Conservation (phyloP, 352 stramenopile species). For the Globisporangium radiosum region DNA sequence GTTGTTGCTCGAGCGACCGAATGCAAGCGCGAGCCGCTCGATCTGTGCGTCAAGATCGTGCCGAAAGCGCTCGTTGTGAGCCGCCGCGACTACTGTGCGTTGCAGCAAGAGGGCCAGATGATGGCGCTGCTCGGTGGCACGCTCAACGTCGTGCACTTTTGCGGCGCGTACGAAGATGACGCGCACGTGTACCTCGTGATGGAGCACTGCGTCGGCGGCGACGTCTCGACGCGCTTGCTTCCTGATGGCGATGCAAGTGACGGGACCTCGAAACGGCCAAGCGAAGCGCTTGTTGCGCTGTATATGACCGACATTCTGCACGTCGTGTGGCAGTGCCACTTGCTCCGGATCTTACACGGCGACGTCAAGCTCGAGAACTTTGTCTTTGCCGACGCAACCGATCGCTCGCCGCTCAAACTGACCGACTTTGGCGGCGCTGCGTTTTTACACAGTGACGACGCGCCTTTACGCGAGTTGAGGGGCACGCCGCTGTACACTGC, state of each 20-base stretch:
- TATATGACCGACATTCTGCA: constrained; percentile 79
- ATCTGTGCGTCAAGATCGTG: constrained; percentile 75
- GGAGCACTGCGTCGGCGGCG: constrained; percentile 70
- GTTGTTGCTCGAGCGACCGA: constrained; percentile 15
- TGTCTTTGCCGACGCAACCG: constrained; percentile 96
- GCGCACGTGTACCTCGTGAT: constrained; percentile 70
- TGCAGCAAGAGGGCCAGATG: constrained; percentile 68
- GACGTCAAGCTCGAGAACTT: constrained; percentile 98
- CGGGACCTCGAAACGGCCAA: neutral
- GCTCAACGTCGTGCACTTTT: constrained; percentile 80
- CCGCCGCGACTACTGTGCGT: constrained; percentile 46
- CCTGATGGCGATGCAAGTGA: constrained; percentile 2
- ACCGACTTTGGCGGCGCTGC: constrained; percentile 92
- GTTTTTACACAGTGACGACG: constrained; percentile 97
- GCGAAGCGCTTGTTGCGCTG: constrained; percentile 37
- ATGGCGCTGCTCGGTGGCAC: constrained; percentile 73
- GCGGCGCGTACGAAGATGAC: constrained; percentile 75
- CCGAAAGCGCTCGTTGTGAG: constrained; percentile 59
- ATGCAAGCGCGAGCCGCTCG: constrained; percentile 16
- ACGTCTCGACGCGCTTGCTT: constrained; percentile 35
- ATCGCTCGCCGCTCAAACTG: constrained; percentile 96
- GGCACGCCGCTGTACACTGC: constrained; percentile 99
- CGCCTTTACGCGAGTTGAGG: constrained; percentile 97
- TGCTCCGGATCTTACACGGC: constrained; percentile 98
- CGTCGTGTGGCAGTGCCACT: constrained; percentile 99